A percentile compares a stretch with the other conserved stretches of the same genome.
Evolutionary conservation across 2,329 filamentous ascomycete species (phyloP).

Genomic region (Microcera coccophila): DNA sequence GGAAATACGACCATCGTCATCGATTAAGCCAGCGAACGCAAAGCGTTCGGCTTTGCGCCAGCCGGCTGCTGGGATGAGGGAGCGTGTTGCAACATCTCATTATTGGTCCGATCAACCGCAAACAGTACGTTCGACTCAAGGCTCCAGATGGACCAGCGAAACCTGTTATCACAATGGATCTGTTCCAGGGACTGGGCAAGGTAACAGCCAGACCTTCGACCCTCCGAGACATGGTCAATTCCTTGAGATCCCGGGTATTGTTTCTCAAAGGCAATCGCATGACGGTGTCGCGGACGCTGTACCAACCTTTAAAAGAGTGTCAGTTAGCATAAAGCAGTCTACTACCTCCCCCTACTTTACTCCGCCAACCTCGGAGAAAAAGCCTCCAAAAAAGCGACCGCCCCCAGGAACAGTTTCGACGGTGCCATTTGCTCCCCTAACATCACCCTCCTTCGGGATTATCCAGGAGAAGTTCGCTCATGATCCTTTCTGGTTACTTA

Average conservation of each 20-base stretch:
- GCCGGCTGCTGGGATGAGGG: too few species aligned
- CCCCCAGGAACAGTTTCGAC: slow-evolving; percentile 47
- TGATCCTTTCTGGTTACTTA: slow-evolving; percentile 74
- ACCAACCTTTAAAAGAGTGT: slow-evolving; percentile 4
- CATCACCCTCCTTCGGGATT: slow-evolving; percentile 64
- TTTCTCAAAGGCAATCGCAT: too few species aligned
- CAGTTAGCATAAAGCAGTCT: slow-evolving; percentile 6
- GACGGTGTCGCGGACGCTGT: too few species aligned
- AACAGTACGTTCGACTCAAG: slow-evolving; percentile 11
- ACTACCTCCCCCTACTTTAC: slow-evolving; percentile 34
- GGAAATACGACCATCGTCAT: slow-evolving; percentile 7
- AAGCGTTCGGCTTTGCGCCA: too few species aligned
- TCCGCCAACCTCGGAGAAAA: slow-evolving; percentile 11
- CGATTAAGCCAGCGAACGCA: too few species aligned
- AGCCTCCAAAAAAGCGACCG: slow-evolving; percentile 29
- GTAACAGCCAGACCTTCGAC: slow-evolving; percentile 3
- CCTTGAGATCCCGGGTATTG: too few species aligned
- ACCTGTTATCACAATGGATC: slow-evolving; percentile 5
- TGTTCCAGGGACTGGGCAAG: slow-evolving; percentile 4
- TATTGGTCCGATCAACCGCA: slow-evolving; percentile 27
- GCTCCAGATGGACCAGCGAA: slow-evolving; percentile 10
- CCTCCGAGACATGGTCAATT: not conserved
- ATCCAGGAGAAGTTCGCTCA: slow-evolving; percentile 76
- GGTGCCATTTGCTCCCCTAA: slow-evolving; percentile 65
- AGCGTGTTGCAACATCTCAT: slow-evolving; percentile 20